Evolutionary conservation across 495 filamentous ascomycete species (phyloP).

Genomic region (Penicillium parvum): DNA sequence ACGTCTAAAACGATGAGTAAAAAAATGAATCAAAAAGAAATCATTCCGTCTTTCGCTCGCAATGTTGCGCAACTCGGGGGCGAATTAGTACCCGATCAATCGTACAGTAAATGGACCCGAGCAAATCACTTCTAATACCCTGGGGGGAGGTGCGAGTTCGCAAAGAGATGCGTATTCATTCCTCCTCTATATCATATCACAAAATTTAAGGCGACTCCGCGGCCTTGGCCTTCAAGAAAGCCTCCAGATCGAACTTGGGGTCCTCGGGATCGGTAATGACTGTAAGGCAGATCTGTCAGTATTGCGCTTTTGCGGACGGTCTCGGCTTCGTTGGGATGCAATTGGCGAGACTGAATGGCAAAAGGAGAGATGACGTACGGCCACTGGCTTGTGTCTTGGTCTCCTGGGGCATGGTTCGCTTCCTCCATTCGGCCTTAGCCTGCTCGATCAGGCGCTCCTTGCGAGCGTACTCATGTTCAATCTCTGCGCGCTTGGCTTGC

Average conservation of each 20-base stretch:
- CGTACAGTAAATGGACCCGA: constrained; percentile 46
- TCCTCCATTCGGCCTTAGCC: constrained; percentile 85
- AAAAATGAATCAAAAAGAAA: constrained; percentile 34
- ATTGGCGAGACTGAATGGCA: not conserved
- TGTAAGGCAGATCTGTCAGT: constrained; percentile 35
- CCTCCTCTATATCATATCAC: constrained; percentile 29
- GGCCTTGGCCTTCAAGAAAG: constrained; percentile 64
- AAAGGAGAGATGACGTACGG: constrained; percentile 48
- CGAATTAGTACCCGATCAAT: constrained; percentile 46
- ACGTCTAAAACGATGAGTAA: constrained; percentile 40
- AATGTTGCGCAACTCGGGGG: constrained; percentile 44
- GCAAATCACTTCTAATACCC: constrained; percentile 37
- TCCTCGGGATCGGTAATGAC: constrained; percentile 81
- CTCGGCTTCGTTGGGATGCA: not conserved
- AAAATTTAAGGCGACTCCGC: constrained; percentile 47
- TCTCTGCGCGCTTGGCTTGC: constrained; percentile 57
- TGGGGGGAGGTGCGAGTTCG: constrained; percentile 33
- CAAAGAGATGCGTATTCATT: constrained; percentile 34
- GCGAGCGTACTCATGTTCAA: constrained; percentile 76
- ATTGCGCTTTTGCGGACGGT: constrained; percentile 5
- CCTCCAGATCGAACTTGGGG: constrained; percentile 86
- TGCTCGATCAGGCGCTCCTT: constrained; percentile 83
- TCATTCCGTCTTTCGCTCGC: constrained; percentile 45
- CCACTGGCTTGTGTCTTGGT: constrained; percentile 44
- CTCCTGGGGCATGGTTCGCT: constrained; percentile 60